Evolutionary conservation across 495 filamentous ascomycete species (phyloP).

Genomic region (Tetracladium setigerum): DNA sequence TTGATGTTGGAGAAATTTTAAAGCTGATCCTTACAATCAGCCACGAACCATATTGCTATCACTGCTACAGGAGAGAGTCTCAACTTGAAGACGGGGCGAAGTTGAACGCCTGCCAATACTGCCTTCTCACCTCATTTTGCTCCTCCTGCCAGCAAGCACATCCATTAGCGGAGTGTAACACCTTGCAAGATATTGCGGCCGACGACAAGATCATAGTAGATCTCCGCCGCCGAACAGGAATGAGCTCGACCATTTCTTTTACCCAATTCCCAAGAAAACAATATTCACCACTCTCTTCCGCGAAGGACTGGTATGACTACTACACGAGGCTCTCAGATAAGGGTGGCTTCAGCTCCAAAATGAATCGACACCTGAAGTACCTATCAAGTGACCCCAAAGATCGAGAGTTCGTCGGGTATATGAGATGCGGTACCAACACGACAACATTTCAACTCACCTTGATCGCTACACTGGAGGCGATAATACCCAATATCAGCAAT

Average conservation of each 20-base stretch:
- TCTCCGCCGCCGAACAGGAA: not conserved
- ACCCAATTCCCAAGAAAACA: slow-evolving; percentile 3
- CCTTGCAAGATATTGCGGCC: slow-evolving; percentile 3
- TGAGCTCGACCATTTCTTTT: not conserved
- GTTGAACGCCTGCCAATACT: slow-evolving; percentile 3
- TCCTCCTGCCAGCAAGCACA: slow-evolving; percentile 8
- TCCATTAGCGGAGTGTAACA: not conserved
- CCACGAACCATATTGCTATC: slow-evolving; percentile 5
- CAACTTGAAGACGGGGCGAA: slow-evolving; percentile 3
- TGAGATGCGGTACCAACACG: slow-evolving; percentile 6
- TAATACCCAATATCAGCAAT: slow-evolving; percentile 4
- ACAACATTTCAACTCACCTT: slow-evolving; percentile 8
- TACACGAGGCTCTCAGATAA: slow-evolving; percentile 7
- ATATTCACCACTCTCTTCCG: slow-evolving; percentile 7
- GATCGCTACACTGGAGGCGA: slow-evolving; percentile 4
- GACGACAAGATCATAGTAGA: slow-evolving; percentile 4
- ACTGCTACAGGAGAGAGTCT: slow-evolving; percentile 8
- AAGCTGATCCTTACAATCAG: slow-evolving; percentile 8
- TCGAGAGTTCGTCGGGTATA: slow-evolving; percentile 2
- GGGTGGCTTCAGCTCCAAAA: not conserved
- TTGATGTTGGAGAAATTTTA: slow-evolving; percentile 5
- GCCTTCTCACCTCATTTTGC: slow-evolving; percentile 7
- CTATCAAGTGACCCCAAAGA: not conserved
- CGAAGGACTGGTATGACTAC: slow-evolving; percentile 7
- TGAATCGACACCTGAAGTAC: not conserved